phyloP scores from a whole-genome alignment of 305 asterid species.

The Fraxinus dipetala region DNA sequence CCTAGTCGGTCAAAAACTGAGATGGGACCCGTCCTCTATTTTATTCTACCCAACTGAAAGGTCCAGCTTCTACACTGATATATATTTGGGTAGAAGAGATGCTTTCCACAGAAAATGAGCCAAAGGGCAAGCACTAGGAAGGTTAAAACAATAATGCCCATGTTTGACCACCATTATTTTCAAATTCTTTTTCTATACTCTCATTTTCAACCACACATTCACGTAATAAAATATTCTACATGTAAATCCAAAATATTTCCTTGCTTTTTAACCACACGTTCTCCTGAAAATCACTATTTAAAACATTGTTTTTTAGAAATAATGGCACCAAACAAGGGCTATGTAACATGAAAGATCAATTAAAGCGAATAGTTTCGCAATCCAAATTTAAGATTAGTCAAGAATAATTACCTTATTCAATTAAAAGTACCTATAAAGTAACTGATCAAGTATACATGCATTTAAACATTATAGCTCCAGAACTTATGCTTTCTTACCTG shows the following conservation, averaged over 20 bases:
- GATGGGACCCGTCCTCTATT: neutral
- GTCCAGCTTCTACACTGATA: neutral
- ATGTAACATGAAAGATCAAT: neutral
- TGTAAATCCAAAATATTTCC: no score
- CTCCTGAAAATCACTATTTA: no score
- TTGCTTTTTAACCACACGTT: no score
- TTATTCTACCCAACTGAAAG: neutral
- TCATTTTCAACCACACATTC: no score
- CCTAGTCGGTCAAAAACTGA: neutral
- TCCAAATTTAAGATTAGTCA: neutral
- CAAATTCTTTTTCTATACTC: no score
- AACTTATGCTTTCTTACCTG: constrained; percentile 43
- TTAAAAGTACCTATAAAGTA: neutral
- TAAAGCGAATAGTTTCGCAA: neutral
- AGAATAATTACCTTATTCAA: neutral
- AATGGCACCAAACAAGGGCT: no score
- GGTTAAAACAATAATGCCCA: neutral
- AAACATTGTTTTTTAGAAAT: no score
- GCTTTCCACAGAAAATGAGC: neutral
- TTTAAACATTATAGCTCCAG: neutral
- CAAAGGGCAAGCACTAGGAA: neutral
- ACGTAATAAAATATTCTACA: no score
- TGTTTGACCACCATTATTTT: no score
- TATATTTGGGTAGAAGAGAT: neutral
- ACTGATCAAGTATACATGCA: neutral